A percentile compares a stretch with the other conserved stretches of the same genome.
These are phyloP conservation scores for Erythrophleum fordii DNA, from an alignment of 306 rosid species.

Conservation along the genomic window DNA sequence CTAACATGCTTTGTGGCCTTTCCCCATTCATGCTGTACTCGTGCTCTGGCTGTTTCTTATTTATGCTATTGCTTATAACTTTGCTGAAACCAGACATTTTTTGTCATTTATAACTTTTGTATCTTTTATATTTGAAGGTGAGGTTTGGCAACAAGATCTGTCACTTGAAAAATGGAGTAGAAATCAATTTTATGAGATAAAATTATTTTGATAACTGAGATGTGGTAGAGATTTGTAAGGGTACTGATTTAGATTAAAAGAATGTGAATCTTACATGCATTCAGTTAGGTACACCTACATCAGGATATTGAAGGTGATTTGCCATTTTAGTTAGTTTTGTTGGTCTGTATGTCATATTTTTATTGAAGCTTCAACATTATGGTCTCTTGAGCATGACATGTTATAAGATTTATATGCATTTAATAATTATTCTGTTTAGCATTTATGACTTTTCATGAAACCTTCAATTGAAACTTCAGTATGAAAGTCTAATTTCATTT, in stretches of 20 bases:
- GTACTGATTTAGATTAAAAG: not conserved
- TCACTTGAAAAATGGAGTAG: not conserved
- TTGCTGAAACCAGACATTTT: not conserved
- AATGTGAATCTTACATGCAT: not conserved
- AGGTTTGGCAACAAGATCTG: not conserved
- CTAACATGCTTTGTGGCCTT: not conserved
- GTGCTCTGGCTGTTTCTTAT: not conserved
- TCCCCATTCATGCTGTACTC: not conserved
- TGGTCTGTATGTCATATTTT: not conserved
- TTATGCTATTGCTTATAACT: not conserved
- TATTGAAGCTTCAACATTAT: not conserved
- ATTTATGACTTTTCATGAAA: no score
- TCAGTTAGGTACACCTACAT: not conserved
- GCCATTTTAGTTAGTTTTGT: not conserved
- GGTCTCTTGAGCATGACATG: not conserved
- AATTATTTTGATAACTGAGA: not conserved
- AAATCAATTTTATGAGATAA: not conserved
- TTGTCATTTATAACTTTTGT: not conserved
- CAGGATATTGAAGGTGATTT: not conserved
- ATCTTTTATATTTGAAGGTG: constrained; percentile 6
- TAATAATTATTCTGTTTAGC: no score
- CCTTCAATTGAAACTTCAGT: no score
- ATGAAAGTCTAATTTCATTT: no score
- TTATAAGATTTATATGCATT: no score
- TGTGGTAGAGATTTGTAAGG: not conserved